Evolutionary conservation across 176 grass and related monocot species (phyloP), one percentile per base, ranked within the genome.

Genomic region (Carex kokanica): DNA sequence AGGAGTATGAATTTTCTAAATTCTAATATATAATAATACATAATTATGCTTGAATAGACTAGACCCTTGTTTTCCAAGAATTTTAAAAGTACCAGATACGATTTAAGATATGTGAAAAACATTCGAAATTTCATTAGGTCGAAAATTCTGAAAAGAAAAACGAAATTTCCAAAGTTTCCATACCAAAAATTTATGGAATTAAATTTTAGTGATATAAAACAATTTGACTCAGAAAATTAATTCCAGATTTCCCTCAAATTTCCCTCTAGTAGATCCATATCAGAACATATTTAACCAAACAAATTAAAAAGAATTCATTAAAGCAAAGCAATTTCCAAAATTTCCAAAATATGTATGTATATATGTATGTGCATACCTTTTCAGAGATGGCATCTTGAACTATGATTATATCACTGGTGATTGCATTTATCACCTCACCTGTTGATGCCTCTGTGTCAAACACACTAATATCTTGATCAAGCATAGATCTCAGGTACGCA

Each of bases 301-400:
- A 56, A 49, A 24, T 54, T 8, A 15, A 69, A 78, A 29, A 29
- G 2, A 78, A 23, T 27, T 57, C 14, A 54, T 78, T 2, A 31
- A 14, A 49, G 24, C n/a, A 43, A 69, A 69, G 13, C n/a, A 21
- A 47, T 4, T 23, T 18, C 5, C 40, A 73, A 49, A 49, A 14
- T 73, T n/a, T 25, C 3, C 7, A 71, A n/a, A 45, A 71, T 5
- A 34, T 34, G 15, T 32, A 16, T 66, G 5, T 20, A n/a, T 21
- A 71, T 5, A 34, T 34, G 15, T 32, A 16, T 66, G 5, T 20
- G 0, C 51, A 8, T 83, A 98, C 93, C 96, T 98, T 98, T 88
- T 98, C 96, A 27, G 96, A 98, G 79, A 98, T 93, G 56, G 96
- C 96, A 81, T 98, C 96, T 84, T 98, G 96, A 60, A 98, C 93